phyloP scores from a whole-genome alignment of 208 protist species.

The Wallacemonas collosoma region DNA sequence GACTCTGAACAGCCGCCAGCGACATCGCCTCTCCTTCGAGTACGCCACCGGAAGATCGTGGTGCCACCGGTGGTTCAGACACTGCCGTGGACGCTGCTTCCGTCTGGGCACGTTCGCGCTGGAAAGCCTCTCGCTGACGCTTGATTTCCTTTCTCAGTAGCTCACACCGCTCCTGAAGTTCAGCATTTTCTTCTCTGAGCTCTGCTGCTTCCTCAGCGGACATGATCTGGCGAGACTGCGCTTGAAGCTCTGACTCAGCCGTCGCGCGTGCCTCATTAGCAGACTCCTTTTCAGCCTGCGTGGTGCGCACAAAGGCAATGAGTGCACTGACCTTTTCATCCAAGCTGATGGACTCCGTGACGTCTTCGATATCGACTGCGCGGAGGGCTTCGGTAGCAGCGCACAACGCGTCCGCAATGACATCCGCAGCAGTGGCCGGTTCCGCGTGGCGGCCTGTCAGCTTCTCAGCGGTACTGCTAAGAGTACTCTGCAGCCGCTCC shows the following conservation, averaged over 20 bases:
- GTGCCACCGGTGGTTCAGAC: background rate
- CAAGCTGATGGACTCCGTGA: background rate
- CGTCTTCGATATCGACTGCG: background rate
- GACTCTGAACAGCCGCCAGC: slow-evolving; percentile 32
- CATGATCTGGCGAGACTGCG: background rate
- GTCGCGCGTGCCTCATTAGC: background rate
- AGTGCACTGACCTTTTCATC: background rate
- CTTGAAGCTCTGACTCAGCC: background rate
- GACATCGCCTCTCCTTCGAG: slow-evolving; percentile 62
- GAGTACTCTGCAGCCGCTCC: slow-evolving; percentile 1
- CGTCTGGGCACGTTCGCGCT: slow-evolving; percentile 38
- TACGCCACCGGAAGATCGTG: slow-evolving; percentile 27
- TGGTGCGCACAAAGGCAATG: background rate
- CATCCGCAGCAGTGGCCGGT: background rate
- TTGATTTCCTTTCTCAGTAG: slow-evolving; percentile 79
- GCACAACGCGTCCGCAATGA: background rate
- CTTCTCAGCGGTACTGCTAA: background rate
- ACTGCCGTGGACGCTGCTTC: background rate
- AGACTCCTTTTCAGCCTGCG: background rate
- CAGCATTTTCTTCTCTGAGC: slow-evolving; percentile 40
- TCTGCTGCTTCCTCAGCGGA: slow-evolving; percentile 19
- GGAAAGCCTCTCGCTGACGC: slow-evolving; percentile 63
- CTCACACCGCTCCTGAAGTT: slow-evolving; percentile 84
- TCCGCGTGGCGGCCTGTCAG: background rate
- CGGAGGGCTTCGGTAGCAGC: background rate